phyloP scores from a whole-genome alignment of 148 eudicot genomes.

The Persicaria maculosa region DNA sequence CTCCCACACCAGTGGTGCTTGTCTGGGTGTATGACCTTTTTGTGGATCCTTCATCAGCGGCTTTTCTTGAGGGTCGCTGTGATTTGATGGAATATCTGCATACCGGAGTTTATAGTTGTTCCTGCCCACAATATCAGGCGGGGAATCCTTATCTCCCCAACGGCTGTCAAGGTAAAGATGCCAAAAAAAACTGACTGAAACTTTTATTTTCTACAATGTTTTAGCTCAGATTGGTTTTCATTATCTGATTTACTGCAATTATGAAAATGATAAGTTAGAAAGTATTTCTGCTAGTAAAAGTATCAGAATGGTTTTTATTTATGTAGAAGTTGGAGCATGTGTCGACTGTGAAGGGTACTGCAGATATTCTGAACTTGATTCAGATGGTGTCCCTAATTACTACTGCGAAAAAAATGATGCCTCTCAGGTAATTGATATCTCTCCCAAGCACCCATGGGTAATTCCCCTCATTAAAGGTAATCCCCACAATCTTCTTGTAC shows the following conservation, averaged over 20 bases:
- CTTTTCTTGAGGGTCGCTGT: not conserved
- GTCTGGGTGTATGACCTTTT: slow-evolving; percentile 2
- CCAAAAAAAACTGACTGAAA: too few relatives aligned
- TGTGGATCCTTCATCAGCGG: not conserved
- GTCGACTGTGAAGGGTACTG: slow-evolving; percentile 10
- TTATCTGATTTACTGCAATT: not conserved
- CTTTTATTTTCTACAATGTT: not conserved
- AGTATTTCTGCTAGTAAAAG: not conserved
- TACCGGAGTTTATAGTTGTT: slow-evolving; percentile 10
- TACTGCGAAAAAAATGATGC: not conserved
- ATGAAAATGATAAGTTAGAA: too few relatives aligned
- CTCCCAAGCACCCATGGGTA: not conserved
- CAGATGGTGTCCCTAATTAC: not conserved
- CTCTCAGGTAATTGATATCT: not conserved
- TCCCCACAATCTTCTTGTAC: not conserved
- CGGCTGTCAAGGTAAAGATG: slow-evolving; percentile 2
- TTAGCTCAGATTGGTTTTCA: too few relatives aligned
- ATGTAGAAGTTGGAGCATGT: not conserved
- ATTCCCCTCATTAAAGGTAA: slow-evolving; percentile 10
- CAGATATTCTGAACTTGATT: not conserved
- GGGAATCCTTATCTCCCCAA: slow-evolving; percentile 13
- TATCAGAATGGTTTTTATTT: not conserved
- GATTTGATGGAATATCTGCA: not conserved
- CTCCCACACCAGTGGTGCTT: slow-evolving; percentile 1
- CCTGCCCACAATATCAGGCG: not conserved